A percentile compares a stretch with the other conserved stretches of the same genome.
Conservation (phyloP, 495 filamentous ascomycete species). For the Podospora sp. region DNA sequence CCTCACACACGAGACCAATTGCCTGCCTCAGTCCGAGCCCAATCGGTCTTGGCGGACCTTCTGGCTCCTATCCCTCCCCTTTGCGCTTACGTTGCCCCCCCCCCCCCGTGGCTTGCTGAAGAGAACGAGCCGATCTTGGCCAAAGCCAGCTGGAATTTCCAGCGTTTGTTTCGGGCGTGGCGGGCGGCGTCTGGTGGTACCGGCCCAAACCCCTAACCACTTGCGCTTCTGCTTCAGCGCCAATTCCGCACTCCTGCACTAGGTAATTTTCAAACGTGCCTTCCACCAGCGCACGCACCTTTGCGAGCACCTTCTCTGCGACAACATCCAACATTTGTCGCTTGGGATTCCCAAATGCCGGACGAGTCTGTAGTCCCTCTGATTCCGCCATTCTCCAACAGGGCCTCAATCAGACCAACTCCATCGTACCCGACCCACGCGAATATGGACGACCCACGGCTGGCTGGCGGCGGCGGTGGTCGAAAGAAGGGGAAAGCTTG, state of each 20-base stretch:
- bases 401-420: slow-evolving; percentile 27
- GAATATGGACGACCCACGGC: slow-evolving; percentile 30
- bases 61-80: neutral
- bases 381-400: slow-evolving; percentile 24
- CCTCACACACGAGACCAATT: slow-evolving; percentile 4
- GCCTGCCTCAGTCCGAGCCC: neutral
- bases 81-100: neutral
- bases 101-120: neutral
- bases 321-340: neutral
- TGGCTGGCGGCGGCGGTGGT: slow-evolving; percentile 17
- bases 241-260: neutral
- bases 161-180: neutral
- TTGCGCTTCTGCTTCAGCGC: neutral
- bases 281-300: slow-evolving; percentile 14
- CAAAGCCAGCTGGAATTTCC: neutral
- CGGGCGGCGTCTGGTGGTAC: neutral
- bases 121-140: neutral
- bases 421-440: slow-evolving; percentile 23
- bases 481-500: slow-evolving; percentile 33
- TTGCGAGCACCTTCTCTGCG: slow-evolving; percentile 10
- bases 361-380: slow-evolving; percentile 37
- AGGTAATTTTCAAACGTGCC: neutral
- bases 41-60: neutral
- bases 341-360: slow-evolving; percentile 31
- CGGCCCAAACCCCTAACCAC: neutral